Evolutionary conservation across 2,329 filamentous ascomycete genomes (phyloP), one percentile per base, ranked within the genome.

Genomic region (Colletotrichum magnum): DNA sequence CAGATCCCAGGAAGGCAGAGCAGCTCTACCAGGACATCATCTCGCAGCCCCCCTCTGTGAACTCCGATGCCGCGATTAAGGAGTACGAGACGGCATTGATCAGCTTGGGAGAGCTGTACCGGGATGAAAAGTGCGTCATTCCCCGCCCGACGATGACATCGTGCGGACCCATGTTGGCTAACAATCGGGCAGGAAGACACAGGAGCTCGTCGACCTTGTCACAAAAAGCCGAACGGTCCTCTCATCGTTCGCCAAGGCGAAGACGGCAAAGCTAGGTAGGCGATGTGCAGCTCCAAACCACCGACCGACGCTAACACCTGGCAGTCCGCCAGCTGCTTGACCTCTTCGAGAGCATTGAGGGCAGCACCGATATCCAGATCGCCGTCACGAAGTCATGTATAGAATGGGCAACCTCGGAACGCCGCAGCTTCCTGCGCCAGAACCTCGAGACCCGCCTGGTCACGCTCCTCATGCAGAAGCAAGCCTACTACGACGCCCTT

Each of bases 331-430:
- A 98, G 84, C 90, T 99, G 28, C 93, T 99, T 80, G 96, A 99
- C 82, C 91, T 98, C 80, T 96, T 98, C 87, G 90, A 93, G 76
- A 89, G 93, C 77, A 98, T 98, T 76, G 96, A 97, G 77, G 93
- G 98, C 83, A 96, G 94, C 75, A 93, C 93, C 85, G 96, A 99
- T 80, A 93, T 92, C 79, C 96, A 99, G 85, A 94, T 97, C 80
- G 86, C 91, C 80, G 94, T 98, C 76, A 99, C 96, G 78, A 97
- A 97, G 84, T 97, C 96, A 83, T 98, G 94, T 86, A 99, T 99
- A 90, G 95, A 98, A 85, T 99, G 96, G 96, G 96, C 96, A 57
- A 94, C 95, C 63, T 93, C 94, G 60, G 94, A 98, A 85, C 93
- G 95, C 76, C 93, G 96, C 78, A 94, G 94, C 70, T 99, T 99